Percentiles rank a stretch among this genome's conserved stretches.
These are phyloP conservation scores for Sugiyamaella xylanicola DNA, from an alignment of 1,139 yeast genomes.

Conservation along the genomic window DNA sequence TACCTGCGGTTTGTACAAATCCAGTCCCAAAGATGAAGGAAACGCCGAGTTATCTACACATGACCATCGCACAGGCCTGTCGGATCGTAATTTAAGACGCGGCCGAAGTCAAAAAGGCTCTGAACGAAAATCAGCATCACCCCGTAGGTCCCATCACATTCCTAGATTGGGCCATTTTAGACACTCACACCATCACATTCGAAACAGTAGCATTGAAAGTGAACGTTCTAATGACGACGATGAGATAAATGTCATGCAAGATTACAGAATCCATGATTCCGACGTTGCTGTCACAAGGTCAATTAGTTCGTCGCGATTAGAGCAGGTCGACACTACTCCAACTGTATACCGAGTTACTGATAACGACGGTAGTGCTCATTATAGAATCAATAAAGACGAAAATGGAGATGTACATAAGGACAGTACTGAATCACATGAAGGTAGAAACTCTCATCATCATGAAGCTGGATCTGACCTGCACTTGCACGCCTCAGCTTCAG, in stretches of 20 bases:
- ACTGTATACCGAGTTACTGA: constrained; percentile 15
- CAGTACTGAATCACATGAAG: neutral
- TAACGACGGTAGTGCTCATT: neutral
- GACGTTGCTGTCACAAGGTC: constrained; percentile 23
- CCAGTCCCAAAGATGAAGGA: neutral
- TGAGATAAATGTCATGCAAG: constrained; percentile 15
- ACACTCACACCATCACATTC: constrained; percentile 6
- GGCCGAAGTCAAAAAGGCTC: neutral
- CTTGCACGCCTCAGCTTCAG: constrained; percentile 1
- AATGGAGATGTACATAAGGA: neutral
- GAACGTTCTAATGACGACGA: neutral
- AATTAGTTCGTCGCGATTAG: constrained; percentile 11
- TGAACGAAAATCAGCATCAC: constrained; percentile 4
- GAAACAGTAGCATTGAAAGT: neutral
- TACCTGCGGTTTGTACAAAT: constrained; percentile 10
- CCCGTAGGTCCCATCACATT: constrained; percentile 13
- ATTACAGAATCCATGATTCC: constrained; percentile 26
- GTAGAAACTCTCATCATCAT: neutral
- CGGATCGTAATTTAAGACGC: constrained; percentile 5
- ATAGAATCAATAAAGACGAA: neutral
- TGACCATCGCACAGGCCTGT: neutral
- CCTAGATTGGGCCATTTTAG: constrained; percentile 12
- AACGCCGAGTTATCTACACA: neutral
- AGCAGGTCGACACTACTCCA: constrained; percentile 19
- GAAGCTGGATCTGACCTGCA: neutral